Evolutionary conservation across 2,329 filamentous ascomycete genomes (phyloP).

Genomic region (Colletotrichum sp.): DNA sequence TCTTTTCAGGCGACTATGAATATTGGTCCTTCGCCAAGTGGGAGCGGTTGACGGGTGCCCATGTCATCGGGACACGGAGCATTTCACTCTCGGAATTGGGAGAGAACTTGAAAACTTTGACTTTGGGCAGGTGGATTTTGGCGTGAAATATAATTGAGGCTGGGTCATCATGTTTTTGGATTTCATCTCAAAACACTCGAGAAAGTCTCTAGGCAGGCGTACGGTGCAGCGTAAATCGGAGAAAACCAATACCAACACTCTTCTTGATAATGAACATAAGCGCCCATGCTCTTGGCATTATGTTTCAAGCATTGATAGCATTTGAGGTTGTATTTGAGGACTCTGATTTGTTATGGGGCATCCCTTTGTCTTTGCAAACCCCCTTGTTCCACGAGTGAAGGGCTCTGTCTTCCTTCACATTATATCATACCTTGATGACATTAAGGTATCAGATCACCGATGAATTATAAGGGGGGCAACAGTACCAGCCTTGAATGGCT

Average conservation of each 20-base stretch:
- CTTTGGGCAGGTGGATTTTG: background rate
- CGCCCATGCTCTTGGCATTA: background rate
- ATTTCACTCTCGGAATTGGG: background rate
- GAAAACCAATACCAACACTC: background rate
- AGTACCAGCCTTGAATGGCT: background rate
- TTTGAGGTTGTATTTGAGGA: background rate
- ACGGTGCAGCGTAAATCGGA: background rate
- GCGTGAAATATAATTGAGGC: background rate
- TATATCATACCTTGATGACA: background rate
- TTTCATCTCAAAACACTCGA: background rate
- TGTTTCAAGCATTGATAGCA: background rate
- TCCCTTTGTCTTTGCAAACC: background rate
- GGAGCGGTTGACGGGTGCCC: background rate
- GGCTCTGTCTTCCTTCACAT: background rate
- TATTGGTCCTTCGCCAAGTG: background rate
- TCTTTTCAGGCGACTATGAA: background rate
- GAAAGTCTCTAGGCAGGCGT: background rate
- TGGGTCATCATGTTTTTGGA: background rate
- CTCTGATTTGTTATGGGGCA: background rate
- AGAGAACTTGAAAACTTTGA: background rate
- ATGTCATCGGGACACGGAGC: background rate
- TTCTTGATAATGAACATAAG: background rate
- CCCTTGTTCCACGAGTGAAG: background rate
- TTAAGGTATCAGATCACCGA: background rate
- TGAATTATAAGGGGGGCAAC: background rate